Evolutionary conservation across 2,329 filamentous ascomycete species (phyloP).

Genomic region (Fusarium phyllophilum): DNA sequence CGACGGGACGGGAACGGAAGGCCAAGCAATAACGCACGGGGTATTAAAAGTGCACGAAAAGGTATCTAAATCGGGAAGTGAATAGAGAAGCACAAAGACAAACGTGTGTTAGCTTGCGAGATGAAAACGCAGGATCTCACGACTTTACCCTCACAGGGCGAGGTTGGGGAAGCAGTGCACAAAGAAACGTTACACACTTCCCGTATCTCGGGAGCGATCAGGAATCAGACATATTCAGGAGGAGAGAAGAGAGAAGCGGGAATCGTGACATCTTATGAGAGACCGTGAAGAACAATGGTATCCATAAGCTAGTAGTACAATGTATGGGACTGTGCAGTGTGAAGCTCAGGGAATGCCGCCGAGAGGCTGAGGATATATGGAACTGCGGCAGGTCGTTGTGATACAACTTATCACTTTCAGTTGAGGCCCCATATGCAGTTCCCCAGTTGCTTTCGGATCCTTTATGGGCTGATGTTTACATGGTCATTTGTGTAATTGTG

Average conservation of each 20-base stretch:
- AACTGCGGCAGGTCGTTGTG: neutral
- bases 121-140: neutral
- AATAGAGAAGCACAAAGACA: neutral
- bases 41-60: neutral
- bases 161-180: neutral
- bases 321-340: neutral
- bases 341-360: neutral
- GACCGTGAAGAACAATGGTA: neutral
- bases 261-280: neutral
- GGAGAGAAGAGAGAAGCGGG: neutral
- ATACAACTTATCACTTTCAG: neutral
- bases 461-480: neutral
- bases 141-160: neutral
- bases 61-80: neutral
- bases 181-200: conserved; percentile 8
- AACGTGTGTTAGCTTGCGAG: neutral
- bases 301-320: neutral
- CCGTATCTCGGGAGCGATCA: neutral
- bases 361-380: neutral
- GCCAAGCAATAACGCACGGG: neutral
- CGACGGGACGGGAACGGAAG: neutral
- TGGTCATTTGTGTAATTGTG: neutral
- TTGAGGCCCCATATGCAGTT: neutral
- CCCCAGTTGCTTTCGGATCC: neutral
- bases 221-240: neutral